phyloP scores from a whole-genome alignment of 345 rosid species.

The Psidium guajava region DNA sequence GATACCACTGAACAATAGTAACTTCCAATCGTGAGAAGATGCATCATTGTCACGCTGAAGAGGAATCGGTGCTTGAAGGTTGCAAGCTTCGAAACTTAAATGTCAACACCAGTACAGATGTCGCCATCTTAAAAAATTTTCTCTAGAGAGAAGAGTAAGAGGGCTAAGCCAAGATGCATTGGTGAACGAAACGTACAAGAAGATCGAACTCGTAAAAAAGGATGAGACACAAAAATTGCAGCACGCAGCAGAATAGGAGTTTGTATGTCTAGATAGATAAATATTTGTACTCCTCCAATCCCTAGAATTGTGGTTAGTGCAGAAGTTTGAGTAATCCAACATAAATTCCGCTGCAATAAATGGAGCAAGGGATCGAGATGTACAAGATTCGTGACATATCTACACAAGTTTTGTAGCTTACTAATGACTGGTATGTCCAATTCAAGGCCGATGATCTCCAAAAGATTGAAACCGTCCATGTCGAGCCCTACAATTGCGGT shows the following conservation, averaged over 20 bases:
- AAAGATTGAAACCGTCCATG: slow-evolving; percentile 14
- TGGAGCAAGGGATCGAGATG: not conserved
- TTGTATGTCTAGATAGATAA: not conserved
- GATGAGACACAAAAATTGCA: not conserved
- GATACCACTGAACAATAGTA: slow-evolving; percentile 26
- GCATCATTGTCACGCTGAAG: not conserved
- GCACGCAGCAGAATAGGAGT: not conserved
- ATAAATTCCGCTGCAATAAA: not conserved
- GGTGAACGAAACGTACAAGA: not conserved
- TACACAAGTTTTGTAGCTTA: not conserved
- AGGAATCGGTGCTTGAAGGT: not conserved
- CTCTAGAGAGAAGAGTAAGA: not conserved
- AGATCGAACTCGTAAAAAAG: not conserved
- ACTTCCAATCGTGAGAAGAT: not conserved
- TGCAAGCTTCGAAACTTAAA: not conserved
- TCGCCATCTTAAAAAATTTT: not conserved
- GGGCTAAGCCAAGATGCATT: not conserved
- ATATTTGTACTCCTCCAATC: not conserved
- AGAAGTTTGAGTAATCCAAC: not conserved
- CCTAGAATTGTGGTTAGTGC: not conserved
- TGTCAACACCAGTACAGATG: not conserved
- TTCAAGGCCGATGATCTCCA: slow-evolving; percentile 14
- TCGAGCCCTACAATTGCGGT: not conserved
- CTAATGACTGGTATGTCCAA: slow-evolving; percentile 15
- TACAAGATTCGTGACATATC: not conserved